phyloP scores from a whole-genome alignment of 441 rosid species.

The Manihot esculenta region DNA sequence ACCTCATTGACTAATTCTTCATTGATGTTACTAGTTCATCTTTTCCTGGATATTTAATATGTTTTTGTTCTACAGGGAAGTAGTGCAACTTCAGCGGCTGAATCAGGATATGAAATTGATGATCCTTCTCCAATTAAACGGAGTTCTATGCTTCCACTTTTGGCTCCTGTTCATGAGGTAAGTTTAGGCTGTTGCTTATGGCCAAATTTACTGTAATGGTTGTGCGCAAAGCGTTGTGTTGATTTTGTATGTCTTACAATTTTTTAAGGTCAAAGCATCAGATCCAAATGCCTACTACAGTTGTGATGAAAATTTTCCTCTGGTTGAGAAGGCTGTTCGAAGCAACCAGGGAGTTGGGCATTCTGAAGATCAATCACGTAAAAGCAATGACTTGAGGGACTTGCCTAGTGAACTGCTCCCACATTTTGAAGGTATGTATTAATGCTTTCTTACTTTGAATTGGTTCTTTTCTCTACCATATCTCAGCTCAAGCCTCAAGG shows the following conservation, averaged over 20 bases:
- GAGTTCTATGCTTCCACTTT: constrained; percentile 44
- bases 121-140: constrained; percentile 49
- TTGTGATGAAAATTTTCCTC: constrained; percentile 58
- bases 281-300: constrained; percentile 70
- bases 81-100: constrained; percentile 49
- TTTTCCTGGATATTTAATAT: constrained; percentile 15
- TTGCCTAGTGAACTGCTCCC: constrained; percentile 22
- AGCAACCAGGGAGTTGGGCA: constrained; percentile 28
- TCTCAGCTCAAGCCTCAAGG: background rate
- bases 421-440: constrained; percentile 41
- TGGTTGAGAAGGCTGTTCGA: constrained; percentile 37
- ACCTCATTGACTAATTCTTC: background rate
- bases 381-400: constrained; percentile 22
- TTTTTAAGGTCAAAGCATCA: constrained; percentile 50
- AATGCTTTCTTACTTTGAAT: constrained; percentile 3
- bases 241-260: constrained; percentile 18
- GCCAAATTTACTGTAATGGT: constrained; percentile 1
- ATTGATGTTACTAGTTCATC: constrained; percentile 10
- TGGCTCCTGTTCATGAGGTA: constrained; percentile 64
- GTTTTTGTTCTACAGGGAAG: constrained; percentile 41
- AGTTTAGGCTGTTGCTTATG: constrained; percentile 47
- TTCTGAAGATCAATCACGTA: constrained; percentile 35
- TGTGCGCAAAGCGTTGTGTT: background rate
- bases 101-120: constrained; percentile 66
- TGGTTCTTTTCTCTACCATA: background rate